phyloP scores from a whole-genome alignment of 2,329 filamentous ascomycete genomes.

The Fusarium mangiferae region DNA sequence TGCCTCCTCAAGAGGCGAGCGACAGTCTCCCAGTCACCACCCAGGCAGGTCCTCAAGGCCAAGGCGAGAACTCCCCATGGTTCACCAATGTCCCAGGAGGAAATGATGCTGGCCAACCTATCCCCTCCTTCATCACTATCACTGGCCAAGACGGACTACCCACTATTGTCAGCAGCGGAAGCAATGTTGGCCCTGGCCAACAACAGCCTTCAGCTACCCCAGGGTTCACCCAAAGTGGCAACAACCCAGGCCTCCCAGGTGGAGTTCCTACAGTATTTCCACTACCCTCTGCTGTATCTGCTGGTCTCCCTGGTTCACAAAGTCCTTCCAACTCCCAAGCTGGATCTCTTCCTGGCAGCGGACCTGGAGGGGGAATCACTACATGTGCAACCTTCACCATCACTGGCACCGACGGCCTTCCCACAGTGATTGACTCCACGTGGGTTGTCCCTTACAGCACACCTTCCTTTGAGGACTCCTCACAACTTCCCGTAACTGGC shows the following conservation, averaged over 20 bases:
- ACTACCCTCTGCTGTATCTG: slow-evolving; percentile 19
- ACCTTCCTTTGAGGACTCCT: slow-evolving; percentile 21
- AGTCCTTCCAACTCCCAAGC: slow-evolving; percentile 17
- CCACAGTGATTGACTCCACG: slow-evolving; percentile 50
- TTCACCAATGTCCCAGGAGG: slow-evolving; percentile 21
- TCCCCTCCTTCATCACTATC: slow-evolving; percentile 36
- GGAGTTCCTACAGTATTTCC: slow-evolving; percentile 23
- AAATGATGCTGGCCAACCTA: slow-evolving; percentile 8
- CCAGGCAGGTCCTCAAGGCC: slow-evolving; percentile 21
- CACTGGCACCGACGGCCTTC: slow-evolving; percentile 47
- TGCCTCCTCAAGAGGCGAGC: slow-evolving; percentile 30
- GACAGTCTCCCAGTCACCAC: slow-evolving; percentile 34
- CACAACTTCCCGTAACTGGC: slow-evolving; percentile 19
- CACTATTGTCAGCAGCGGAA: slow-evolving; percentile 39
- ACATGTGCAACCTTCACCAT: slow-evolving; percentile 45
- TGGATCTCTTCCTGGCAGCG: slow-evolving; percentile 8
- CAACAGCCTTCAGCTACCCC: slow-evolving; percentile 18
- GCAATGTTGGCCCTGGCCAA: slow-evolving; percentile 12
- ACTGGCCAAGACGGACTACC: slow-evolving; percentile 42
- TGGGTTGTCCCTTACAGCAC: slow-evolving; percentile 42
- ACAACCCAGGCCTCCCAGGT: slow-evolving; percentile 24
- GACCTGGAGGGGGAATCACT: slow-evolving; percentile 26
- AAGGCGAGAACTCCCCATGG: slow-evolving; percentile 25
- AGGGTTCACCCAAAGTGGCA: slow-evolving; percentile 14
- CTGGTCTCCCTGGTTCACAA: slow-evolving; percentile 17